These are phyloP conservation scores for Chloropicon primus DNA, from an alignment of 139 green algal genomes.

Conservation along the genomic window DNA sequence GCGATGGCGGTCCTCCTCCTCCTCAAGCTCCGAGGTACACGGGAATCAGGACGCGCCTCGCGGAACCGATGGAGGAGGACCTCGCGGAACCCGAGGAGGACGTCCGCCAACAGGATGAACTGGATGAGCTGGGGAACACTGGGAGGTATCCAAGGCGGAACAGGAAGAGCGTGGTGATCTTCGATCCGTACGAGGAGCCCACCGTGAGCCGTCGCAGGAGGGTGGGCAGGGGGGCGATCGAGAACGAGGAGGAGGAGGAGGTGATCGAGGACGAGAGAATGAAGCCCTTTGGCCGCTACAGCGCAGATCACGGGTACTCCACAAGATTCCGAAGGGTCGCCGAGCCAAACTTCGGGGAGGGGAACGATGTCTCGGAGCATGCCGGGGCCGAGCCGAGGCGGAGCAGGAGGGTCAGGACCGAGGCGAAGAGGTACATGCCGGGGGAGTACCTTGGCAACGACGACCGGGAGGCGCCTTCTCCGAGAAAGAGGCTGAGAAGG, in stretches of 20 bases:
- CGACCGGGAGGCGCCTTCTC: background rate
- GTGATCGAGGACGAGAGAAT: background rate
- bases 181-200: conserved; percentile 11
- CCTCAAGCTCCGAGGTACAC: too few relatives aligned
- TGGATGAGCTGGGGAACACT: background rate
- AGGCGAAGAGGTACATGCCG: background rate
- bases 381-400: too few relatives aligned
- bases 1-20: too few relatives aligned
- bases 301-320: background rate
- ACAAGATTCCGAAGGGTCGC: background rate
- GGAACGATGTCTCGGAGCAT: background rate
- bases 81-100: background rate
- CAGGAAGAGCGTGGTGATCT: conserved; percentile 23
- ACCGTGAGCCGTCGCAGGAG: background rate
- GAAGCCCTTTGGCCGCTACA: background rate
- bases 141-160: conserved; percentile 6
- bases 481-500: background rate
- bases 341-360: background rate
- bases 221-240: background rate
- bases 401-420: background rate
- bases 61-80: too few relatives aligned
- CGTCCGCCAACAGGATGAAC: conserved; percentile 1
- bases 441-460: background rate
- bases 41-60: too few relatives aligned
- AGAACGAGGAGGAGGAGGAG: conserved; percentile 3